A percentile compares a stretch with the other conserved stretches of the same genome.
These are phyloP conservation scores for Boletellus emodensis DNA, from an alignment of 768 basidiomycete genomes.

Conservation along the genomic window DNA sequence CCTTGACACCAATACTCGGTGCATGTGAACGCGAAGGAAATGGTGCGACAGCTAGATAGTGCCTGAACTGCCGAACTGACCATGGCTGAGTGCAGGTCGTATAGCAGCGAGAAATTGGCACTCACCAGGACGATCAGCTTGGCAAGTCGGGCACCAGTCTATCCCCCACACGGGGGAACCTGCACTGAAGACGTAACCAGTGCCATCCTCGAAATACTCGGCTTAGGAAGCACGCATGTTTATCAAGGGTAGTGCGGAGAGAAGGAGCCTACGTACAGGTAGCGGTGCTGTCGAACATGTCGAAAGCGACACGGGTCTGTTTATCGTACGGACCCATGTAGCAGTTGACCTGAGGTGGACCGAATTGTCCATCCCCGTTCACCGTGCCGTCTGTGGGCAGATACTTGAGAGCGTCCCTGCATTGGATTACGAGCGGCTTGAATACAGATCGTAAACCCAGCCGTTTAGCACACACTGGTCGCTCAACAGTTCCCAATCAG, in stretches of 20 bases:
- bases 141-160: slow-evolving; percentile 88
- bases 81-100: not conserved
- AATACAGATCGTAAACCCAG: slow-evolving; percentile 3
- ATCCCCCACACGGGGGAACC: slow-evolving; percentile 90
- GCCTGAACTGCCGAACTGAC: slow-evolving; percentile 52
- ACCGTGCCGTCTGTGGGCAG: slow-evolving; percentile 51
- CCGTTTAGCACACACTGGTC: slow-evolving; percentile 42
- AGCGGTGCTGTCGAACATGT: slow-evolving; percentile 52
- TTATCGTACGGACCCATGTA: slow-evolving; percentile 59
- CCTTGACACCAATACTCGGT: slow-evolving; percentile 62
- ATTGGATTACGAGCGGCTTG: slow-evolving; percentile 1
- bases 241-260: not conserved
- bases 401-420: slow-evolving; percentile 55
- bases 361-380: slow-evolving; percentile 48
- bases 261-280: slow-evolving; percentile 54
- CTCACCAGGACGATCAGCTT: slow-evolving; percentile 52
- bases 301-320: slow-evolving; percentile 47
- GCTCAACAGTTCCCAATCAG: slow-evolving; percentile 45
- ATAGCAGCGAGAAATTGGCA: not conserved
- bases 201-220: slow-evolving; percentile 52
- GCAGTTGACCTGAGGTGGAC: slow-evolving; percentile 54
- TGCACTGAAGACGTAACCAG: slow-evolving; percentile 73
- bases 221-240: slow-evolving; percentile 40
- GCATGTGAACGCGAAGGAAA: slow-evolving; percentile 62
- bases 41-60: slow-evolving; percentile 83